phyloP scores from a whole-genome alignment of 306 rosid species.

The Medicago arabica region DNA sequence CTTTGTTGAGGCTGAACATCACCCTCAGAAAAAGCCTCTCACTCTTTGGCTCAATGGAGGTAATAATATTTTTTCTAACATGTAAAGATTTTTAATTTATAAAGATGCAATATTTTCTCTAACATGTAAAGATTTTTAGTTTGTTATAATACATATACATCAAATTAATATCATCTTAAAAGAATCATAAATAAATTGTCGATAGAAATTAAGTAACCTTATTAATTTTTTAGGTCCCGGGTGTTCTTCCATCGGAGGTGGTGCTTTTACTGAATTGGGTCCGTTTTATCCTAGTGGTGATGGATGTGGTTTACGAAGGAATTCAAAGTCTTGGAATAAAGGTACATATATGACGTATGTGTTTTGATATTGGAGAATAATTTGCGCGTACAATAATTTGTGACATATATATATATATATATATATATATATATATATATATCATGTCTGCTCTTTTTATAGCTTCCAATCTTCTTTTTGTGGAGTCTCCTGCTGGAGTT shows the following conservation, averaged over 20 bases:
- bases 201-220: slow-evolving; percentile 8
- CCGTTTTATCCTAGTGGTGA: slow-evolving; percentile 83
- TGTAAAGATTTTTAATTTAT: neutral
- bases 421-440: too few relatives aligned
- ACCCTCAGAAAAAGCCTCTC: slow-evolving; percentile 62
- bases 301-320: slow-evolving; percentile 73
- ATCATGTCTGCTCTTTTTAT: neutral
- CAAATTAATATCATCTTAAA: neutral
- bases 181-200: neutral
- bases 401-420: too few relatives aligned
- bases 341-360: slow-evolving; percentile 45
- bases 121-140: neutral
- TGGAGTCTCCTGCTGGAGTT: slow-evolving; percentile 96
- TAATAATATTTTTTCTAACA: neutral
- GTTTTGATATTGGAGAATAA: slow-evolving; percentile 6
- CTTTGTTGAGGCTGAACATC: slow-evolving; percentile 75
- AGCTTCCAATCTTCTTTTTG: slow-evolving; percentile 89
- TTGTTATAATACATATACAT: neutral
- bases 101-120: too few relatives aligned
- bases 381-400: neutral
- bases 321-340: slow-evolving; percentile 83
- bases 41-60: slow-evolving; percentile 99
- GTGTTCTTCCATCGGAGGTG: slow-evolving; percentile 94
- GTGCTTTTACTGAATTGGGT: slow-evolving; percentile 92
- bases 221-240: slow-evolving; percentile 69